phyloP scores from a whole-genome alignment of 73 alveolate genomes.

The Breviolum minutum region DNA sequence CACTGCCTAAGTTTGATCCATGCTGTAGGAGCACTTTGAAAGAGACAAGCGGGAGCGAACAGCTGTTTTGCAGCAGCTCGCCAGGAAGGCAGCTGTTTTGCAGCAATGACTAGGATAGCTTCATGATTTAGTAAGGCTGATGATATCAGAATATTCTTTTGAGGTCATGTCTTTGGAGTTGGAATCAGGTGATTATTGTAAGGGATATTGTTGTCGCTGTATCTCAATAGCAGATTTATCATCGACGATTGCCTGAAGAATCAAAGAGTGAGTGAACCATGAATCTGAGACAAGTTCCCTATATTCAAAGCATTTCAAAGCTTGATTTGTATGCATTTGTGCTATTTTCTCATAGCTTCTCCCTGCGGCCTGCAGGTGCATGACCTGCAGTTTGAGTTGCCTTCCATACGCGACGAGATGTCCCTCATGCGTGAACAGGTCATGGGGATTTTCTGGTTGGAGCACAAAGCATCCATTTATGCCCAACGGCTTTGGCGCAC shows the following conservation, averaged over 20 bases:
- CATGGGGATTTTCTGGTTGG: neutral
- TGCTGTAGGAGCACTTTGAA: slow-evolving; percentile 44
- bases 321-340: too few relatives aligned
- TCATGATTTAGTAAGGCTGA: too few relatives aligned
- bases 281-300: too few relatives aligned
- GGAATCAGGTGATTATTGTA: too few relatives aligned
- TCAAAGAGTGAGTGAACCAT: too few relatives aligned
- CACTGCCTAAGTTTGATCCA: neutral
- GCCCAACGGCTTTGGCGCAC: too few relatives aligned
- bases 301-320: neutral
- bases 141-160: too few relatives aligned
- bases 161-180: too few relatives aligned
- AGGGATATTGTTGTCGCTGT: too few relatives aligned
- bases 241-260: too few relatives aligned
- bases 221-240: too few relatives aligned
- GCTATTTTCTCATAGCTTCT: neutral
- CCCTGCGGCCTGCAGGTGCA: neutral
- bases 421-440: slow-evolving; percentile 56
- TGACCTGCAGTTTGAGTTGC: slow-evolving; percentile 61
- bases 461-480: too few relatives aligned
- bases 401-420: slow-evolving; percentile 46
- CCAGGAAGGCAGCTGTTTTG: slow-evolving; percentile 37
- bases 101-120: neutral
- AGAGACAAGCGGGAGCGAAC: slow-evolving; percentile 52
- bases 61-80: slow-evolving; percentile 41